Conservation (phyloP, 164 flowering plant genomes). For the Berberis thunbergii region DNA sequence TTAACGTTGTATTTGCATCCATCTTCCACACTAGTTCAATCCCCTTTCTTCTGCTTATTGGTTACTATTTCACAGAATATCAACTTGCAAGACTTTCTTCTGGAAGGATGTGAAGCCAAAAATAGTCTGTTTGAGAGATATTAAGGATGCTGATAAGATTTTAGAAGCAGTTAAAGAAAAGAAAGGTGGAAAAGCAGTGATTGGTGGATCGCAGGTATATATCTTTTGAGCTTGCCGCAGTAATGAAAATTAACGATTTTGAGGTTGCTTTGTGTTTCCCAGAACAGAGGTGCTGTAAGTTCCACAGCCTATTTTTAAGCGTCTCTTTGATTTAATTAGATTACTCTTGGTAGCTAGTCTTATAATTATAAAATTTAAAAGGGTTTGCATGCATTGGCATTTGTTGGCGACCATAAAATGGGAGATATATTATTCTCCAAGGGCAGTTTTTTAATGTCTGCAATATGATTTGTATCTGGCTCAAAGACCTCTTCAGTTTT, state of each 20-base stretch:
- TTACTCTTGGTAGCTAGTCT: too few species aligned
- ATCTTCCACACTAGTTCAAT: too few species aligned
- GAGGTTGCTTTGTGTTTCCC: slow-evolving; percentile 91
- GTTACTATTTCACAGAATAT: too few species aligned
- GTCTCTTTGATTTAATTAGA: background rate
- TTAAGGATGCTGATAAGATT: slow-evolving; percentile 89
- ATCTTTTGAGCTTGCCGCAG: slow-evolving; percentile 95
- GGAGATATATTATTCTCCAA: too few species aligned
- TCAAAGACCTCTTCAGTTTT: too few species aligned
- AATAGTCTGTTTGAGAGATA: slow-evolving; percentile 91
- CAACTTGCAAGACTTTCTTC: too few species aligned
- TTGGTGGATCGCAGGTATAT: slow-evolving; percentile 95
- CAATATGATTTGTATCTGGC: too few species aligned
- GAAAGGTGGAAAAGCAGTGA: slow-evolving; percentile 75
- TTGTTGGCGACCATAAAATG: too few species aligned
- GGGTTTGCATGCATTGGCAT: too few species aligned
- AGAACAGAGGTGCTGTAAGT: slow-evolving; percentile 99
- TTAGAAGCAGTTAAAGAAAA: slow-evolving; percentile 69
- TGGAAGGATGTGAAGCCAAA: slow-evolving; percentile 81
- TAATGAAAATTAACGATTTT: slow-evolving; percentile 54
- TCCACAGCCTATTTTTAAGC: background rate
- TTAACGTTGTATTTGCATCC: too few species aligned
- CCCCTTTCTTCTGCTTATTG: too few species aligned
- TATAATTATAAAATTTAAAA: too few species aligned
- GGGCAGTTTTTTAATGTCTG: background rate